A percentile compares a stretch with the other conserved stretches of the same genome.
These are phyloP conservation scores for Speleostelium caveatum DNA, from an alignment of 78 protist genomes.

Conservation along the genomic window DNA sequence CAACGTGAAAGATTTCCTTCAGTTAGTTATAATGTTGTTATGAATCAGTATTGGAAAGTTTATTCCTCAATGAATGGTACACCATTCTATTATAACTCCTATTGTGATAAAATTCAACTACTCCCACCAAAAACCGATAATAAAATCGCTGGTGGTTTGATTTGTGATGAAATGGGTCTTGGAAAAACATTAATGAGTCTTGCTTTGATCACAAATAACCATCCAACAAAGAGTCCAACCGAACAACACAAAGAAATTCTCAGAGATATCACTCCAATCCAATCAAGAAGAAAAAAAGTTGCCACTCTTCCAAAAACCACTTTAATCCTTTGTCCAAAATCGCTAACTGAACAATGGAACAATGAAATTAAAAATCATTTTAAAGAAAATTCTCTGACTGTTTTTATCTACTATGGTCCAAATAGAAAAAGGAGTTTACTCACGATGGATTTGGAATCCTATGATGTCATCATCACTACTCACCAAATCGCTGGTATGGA, in stretches of 20 bases:
- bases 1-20: slow-evolving; percentile 43
- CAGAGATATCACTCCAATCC: not conserved
- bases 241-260: slow-evolving; percentile 15
- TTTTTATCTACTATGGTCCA: slow-evolving; percentile 3
- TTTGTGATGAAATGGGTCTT: slow-evolving; percentile 86
- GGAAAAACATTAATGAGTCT: slow-evolving; percentile 83
- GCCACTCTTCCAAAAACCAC: slow-evolving; percentile 33
- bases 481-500: slow-evolving; percentile 29
- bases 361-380: slow-evolving; percentile 35
- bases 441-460: not conserved
- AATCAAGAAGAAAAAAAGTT: not conserved
- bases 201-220: slow-evolving; percentile 33
- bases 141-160: slow-evolving; percentile 64
- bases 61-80: not conserved
- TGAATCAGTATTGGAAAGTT: slow-evolving; percentile 7
- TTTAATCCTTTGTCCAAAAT: slow-evolving; percentile 43
- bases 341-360: slow-evolving; percentile 45
- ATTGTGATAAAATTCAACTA: slow-evolving; percentile 41
- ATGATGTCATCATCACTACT: slow-evolving; percentile 46
- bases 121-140: slow-evolving; percentile 17
- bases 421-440: slow-evolving; percentile 5
- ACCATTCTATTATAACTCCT: slow-evolving; percentile 25
- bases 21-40: not conserved
- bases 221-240: slow-evolving; percentile 11
- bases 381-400: not conserved